A percentile compares a stretch with the other conserved stretches of the same genome.
Evolutionary conservation across 2,329 filamentous ascomycete genomes (phyloP).

Genomic region (Lachnellula hyalina): DNA sequence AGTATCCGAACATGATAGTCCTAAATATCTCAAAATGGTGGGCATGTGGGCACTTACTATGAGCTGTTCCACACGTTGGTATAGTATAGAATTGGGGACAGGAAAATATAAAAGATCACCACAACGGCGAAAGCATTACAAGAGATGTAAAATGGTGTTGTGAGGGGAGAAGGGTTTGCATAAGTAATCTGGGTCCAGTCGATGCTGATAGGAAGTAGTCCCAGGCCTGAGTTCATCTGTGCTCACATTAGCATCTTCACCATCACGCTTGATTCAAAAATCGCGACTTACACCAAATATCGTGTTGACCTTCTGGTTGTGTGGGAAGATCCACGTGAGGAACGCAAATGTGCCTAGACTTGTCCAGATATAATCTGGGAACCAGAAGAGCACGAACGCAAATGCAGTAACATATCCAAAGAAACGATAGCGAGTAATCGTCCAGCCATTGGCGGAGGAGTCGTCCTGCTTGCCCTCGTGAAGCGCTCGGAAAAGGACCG

Average conservation of each 20-base stretch:
- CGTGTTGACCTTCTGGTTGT: slow-evolving; percentile 63
- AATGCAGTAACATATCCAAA: slow-evolving; percentile 38
- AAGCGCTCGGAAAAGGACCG: slow-evolving; percentile 33
- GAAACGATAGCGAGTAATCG: slow-evolving; percentile 35
- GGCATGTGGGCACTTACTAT: slow-evolving; percentile 32
- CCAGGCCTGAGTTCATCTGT: slow-evolving; percentile 51
- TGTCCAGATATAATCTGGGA: slow-evolving; percentile 55
- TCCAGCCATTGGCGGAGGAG: slow-evolving; percentile 52
- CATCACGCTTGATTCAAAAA: slow-evolving; percentile 51
- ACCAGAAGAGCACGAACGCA: slow-evolving; percentile 42
- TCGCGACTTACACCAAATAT: slow-evolving; percentile 66
- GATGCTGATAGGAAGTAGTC: slow-evolving; percentile 64
- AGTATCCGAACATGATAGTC: neutral
- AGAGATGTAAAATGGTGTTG: slow-evolving; percentile 65
- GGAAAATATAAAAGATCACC: slow-evolving; percentile 56
- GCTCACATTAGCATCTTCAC: slow-evolving; percentile 20
- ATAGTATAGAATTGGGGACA: slow-evolving; percentile 57
- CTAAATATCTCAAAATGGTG: neutral
- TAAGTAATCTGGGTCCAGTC: slow-evolving; percentile 52
- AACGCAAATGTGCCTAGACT: slow-evolving; percentile 66
- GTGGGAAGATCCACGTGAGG: slow-evolving; percentile 63
- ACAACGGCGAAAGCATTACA: slow-evolving; percentile 67
- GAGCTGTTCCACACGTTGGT: slow-evolving; percentile 56
- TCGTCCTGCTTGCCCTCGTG: slow-evolving; percentile 52
- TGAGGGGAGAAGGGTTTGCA: slow-evolving; percentile 30